Evolutionary conservation across 2,329 filamentous ascomycete genomes (phyloP).

Genomic region (Beauveria sp.): DNA sequence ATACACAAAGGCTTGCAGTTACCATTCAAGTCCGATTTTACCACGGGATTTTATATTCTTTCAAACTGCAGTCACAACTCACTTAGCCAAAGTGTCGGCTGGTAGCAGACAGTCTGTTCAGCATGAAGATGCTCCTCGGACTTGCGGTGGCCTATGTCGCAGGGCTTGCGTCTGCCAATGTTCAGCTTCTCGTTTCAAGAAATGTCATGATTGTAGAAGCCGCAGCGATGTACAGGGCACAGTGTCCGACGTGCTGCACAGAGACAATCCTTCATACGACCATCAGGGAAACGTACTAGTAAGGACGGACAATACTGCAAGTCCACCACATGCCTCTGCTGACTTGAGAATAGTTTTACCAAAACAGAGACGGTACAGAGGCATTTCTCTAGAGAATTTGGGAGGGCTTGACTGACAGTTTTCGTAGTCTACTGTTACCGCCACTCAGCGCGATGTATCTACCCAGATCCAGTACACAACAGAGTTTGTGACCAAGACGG

Average conservation of each 20-base stretch:
- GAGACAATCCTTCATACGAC: not conserved
- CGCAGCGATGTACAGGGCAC: not conserved
- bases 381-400: too few species aligned
- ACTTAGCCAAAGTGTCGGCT: not conserved
- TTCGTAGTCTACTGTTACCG: not conserved
- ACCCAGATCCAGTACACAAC: not conserved
- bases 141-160: not conserved
- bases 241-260: not conserved
- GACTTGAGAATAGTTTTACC: not conserved
- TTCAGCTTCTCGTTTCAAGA: not conserved
- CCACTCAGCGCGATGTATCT: conserved; percentile 1
- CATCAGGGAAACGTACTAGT: conserved; percentile 1
- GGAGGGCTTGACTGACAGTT: too few species aligned
- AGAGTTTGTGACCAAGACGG: not conserved
- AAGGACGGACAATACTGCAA: not conserved
- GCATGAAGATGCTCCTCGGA: not conserved
- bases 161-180: not conserved
- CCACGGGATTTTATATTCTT: not conserved
- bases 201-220: not conserved
- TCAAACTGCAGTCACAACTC: not conserved
- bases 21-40: not conserved
- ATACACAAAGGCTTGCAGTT: not conserved
- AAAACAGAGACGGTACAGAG: not conserved
- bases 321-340: not conserved
- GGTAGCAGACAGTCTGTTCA: not conserved